phyloP scores from a whole-genome alignment of 768 basidiomycete genomes.

The Calocybe cyanea region DNA sequence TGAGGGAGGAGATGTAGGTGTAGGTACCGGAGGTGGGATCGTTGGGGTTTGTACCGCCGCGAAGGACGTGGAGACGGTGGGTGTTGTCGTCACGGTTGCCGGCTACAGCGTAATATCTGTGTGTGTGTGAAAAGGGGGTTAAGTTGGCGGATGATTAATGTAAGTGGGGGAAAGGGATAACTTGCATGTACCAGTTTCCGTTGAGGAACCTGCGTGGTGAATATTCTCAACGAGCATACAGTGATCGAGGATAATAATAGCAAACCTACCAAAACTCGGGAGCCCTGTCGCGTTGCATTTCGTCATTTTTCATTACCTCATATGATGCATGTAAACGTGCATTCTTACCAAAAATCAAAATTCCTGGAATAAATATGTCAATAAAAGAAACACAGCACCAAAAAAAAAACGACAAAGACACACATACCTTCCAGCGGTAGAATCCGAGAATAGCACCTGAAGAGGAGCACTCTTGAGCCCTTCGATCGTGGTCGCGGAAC shows the following conservation, averaged over 20 bases:
- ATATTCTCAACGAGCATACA: no score
- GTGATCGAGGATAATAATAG: not conserved
- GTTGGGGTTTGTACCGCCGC: slow-evolving; percentile 14
- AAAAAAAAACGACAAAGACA: no score
- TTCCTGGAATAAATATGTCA: no score
- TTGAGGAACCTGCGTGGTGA: slow-evolving; percentile 7
- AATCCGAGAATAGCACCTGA: slow-evolving; percentile 9
- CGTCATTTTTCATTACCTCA: not conserved
- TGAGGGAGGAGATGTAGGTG: slow-evolving; percentile 13
- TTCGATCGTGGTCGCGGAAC: slow-evolving; percentile 12
- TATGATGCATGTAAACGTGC: not conserved
- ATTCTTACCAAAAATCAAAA: no score
- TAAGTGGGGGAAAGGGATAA: not conserved
- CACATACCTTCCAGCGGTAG: slow-evolving; percentile 13
- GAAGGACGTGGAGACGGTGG: slow-evolving; percentile 14
- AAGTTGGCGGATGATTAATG: no score
- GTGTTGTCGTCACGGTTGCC: slow-evolving; percentile 16
- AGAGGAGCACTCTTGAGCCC: slow-evolving; percentile 13
- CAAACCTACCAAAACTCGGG: slow-evolving; percentile 14
- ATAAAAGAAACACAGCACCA: no score
- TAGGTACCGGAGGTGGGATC: slow-evolving; percentile 9
- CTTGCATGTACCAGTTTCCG: slow-evolving; percentile 15
- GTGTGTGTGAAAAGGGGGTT: not conserved
- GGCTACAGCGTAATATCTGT: slow-evolving; percentile 16
- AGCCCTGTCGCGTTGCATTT: slow-evolving; percentile 11